phyloP scores from a whole-genome alignment of 306 rosid species.

The Castanospermum australe region DNA sequence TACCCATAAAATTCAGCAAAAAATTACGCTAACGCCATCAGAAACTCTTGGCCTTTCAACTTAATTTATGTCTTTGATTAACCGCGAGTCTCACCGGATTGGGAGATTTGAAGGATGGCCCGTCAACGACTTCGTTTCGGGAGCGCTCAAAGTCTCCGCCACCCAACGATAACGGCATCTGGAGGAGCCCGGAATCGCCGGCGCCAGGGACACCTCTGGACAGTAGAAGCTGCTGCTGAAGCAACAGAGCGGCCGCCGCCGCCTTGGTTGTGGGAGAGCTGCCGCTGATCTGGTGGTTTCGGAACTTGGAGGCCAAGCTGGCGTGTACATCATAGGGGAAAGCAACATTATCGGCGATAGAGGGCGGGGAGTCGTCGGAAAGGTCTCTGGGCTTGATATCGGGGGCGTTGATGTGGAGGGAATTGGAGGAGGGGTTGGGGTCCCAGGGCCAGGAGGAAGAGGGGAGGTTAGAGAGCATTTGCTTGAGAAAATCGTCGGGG shows the following conservation, averaged over 20 bases:
- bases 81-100: constrained; percentile 36
- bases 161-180: constrained; percentile 51
- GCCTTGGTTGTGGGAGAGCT: constrained; percentile 30
- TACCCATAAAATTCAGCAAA: not conserved
- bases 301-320: constrained; percentile 66
- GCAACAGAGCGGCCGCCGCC: constrained; percentile 64
- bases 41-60: not conserved
- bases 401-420: not conserved
- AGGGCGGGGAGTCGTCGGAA: constrained; percentile 37
- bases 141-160: constrained; percentile 52
- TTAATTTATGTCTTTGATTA: not conserved
- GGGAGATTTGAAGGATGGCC: constrained; percentile 60
- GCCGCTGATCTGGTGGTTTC: constrained; percentile 70
- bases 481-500: constrained; percentile 88
- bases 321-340: constrained; percentile 57
- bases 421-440: constrained; percentile 15
- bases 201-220: constrained; percentile 25
- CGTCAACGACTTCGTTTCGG: constrained; percentile 63
- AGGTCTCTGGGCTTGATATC: constrained; percentile 25
- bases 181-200: constrained; percentile 44
- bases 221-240: constrained; percentile 77
- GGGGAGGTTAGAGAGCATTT: constrained; percentile 75
- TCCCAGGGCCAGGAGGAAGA: constrained; percentile 73
- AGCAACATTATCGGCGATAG: constrained; percentile 26
- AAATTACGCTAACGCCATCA: not conserved